These are phyloP conservation scores for Tylopilus balloui DNA, from an alignment of 768 basidiomycete genomes.

Conservation along the genomic window DNA sequence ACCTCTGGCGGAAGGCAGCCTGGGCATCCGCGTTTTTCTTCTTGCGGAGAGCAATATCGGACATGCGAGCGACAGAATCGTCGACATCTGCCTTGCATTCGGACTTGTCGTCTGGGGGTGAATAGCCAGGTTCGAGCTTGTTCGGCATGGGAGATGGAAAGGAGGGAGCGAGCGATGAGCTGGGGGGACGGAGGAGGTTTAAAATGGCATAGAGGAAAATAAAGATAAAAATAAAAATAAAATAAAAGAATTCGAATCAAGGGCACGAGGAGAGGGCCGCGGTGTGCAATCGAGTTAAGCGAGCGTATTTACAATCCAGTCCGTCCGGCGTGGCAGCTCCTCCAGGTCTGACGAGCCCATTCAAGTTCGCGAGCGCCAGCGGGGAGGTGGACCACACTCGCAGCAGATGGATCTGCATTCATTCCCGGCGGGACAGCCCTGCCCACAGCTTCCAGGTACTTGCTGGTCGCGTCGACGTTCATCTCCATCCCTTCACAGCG, in stretches of 20 bases:
- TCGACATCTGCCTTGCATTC: slow-evolving; percentile 36
- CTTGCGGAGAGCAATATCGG: slow-evolving; percentile 71
- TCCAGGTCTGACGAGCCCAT: not conserved
- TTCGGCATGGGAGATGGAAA: slow-evolving; percentile 25
- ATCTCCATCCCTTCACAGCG: slow-evolving; percentile 15
- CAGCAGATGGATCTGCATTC: slow-evolving; percentile 31
- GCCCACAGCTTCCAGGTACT: slow-evolving; percentile 31
- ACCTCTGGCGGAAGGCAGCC: slow-evolving; percentile 74
- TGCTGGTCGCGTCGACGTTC: not conserved
- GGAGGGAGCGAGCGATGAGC: slow-evolving; percentile 8
- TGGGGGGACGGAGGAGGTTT: slow-evolving; percentile 35
- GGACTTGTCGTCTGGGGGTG: slow-evolving; percentile 35
- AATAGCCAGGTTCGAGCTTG: slow-evolving; percentile 25
- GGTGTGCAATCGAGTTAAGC: slow-evolving; percentile 38
- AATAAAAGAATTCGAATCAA: slow-evolving; percentile 56
- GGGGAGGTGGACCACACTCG: slow-evolving; percentile 1
- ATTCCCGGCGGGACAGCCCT: slow-evolving; percentile 26
- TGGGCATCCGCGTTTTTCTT: slow-evolving; percentile 91
- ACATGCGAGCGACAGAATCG: slow-evolving; percentile 40
- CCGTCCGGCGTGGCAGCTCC: slow-evolving; percentile 26
- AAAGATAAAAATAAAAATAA: slow-evolving; percentile 50
- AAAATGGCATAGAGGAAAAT: slow-evolving; percentile 58
- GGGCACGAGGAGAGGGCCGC: slow-evolving; percentile 60
- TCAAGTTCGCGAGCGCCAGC: not conserved
- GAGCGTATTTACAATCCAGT: slow-evolving; percentile 36